Evolutionary conservation across 768 basidiomycete species (phyloP).

Genomic region (Udeniomyces megalosporus): DNA sequence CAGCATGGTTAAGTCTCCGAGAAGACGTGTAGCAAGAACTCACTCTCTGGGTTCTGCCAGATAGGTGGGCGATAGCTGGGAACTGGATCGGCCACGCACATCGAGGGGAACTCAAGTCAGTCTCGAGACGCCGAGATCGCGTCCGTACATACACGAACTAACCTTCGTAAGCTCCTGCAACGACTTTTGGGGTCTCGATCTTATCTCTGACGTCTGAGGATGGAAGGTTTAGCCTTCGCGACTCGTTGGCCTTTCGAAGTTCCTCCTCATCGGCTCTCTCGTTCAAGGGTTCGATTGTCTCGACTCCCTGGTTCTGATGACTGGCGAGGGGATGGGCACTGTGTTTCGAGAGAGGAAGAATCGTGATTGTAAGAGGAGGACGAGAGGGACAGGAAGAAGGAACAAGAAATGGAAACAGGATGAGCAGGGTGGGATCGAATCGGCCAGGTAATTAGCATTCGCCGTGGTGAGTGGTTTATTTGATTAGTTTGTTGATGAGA

Average conservation of each 20-base stretch:
- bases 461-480: too few species aligned
- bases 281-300: constrained; percentile 12
- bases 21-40: neutral
- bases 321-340: constrained; percentile 6
- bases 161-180: constrained; percentile 2
- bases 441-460: neutral
- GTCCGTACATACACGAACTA: too few species aligned
- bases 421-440: neutral
- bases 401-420: neutral
- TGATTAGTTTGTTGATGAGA: too few species aligned
- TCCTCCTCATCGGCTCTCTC: neutral
- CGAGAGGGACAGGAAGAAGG: neutral
- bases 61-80: constrained; percentile 7
- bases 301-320: constrained; percentile 9
- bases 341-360: too few species aligned
- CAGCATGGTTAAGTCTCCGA: too few species aligned
- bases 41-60: constrained; percentile 4
- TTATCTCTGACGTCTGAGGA: neutral
- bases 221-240: neutral
- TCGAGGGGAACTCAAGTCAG: too few species aligned
- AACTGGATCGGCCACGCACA: too few species aligned
- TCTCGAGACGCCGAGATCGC: too few species aligned
- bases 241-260: neutral
- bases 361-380: too few species aligned
- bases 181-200: neutral